These are phyloP conservation scores for Mallotus japonicus DNA, from an alignment of 441 rosid genomes.

Conservation along the genomic window DNA sequence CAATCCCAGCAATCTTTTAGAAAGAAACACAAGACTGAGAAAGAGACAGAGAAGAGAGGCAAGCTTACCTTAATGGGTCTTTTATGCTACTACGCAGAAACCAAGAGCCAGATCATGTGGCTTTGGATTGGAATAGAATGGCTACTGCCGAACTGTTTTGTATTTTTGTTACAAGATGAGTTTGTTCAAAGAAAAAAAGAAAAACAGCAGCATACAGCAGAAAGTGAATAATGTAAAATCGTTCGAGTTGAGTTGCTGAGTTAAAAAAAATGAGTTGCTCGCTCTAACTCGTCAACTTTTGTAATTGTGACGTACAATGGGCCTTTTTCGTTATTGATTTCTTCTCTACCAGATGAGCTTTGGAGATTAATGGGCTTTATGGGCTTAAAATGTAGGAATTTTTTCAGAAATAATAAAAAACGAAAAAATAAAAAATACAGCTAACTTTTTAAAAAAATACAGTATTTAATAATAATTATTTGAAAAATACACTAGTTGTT, in stretches of 20 bases:
- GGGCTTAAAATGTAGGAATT: neutral
- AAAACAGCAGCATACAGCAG: neutral
- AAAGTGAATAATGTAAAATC: slow-evolving; percentile 1
- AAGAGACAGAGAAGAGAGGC: slow-evolving; percentile 10
- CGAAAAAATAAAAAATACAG: too few species aligned
- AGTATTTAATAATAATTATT: too few species aligned
- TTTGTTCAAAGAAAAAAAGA: too few species aligned
- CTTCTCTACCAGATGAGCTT: neutral
- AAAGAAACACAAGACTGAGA: neutral
- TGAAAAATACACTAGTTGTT: too few species aligned
- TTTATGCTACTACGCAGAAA: slow-evolving; percentile 19
- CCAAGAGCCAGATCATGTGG: slow-evolving; percentile 15
- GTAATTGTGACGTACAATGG: neutral
- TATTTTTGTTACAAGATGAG: too few species aligned
- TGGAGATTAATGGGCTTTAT: neutral
- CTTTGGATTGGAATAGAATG: neutral
- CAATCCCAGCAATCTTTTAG: neutral
- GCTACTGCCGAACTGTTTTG: too few species aligned
- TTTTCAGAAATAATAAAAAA: too few species aligned
- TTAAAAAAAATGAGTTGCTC: neutral
- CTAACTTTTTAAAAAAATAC: too few species aligned
- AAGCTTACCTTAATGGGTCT: slow-evolving; percentile 32
- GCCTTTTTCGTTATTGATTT: too few species aligned
- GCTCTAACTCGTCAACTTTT: neutral
- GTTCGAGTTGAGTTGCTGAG: slow-evolving; percentile 18